These are phyloP conservation scores for Cyberlindnera saturnus DNA, from an alignment of 805 yeast genomes.

Conservation along the genomic window DNA sequence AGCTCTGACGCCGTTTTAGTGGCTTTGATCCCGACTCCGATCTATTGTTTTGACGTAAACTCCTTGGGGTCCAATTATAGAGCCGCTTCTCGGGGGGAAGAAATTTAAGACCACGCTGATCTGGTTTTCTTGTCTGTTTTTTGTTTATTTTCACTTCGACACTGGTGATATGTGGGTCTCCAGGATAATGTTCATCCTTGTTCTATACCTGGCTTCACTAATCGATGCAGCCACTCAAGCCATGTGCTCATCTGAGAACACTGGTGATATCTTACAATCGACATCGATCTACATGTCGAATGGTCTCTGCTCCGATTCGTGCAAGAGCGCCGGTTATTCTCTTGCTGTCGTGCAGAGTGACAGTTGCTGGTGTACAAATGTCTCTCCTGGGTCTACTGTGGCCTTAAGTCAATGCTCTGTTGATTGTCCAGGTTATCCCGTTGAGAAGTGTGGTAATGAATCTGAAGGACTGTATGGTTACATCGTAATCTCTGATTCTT, in stretches of 20 bases:
- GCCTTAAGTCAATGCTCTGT: constrained; percentile 27
- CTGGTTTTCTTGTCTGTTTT: too few species aligned
- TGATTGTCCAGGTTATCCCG: constrained; percentile 39
- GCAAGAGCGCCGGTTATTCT: constrained; percentile 34
- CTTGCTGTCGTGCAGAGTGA: constrained; percentile 48
- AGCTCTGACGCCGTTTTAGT: too few species aligned
- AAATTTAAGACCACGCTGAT: too few species aligned
- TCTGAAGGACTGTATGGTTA: constrained; percentile 47
- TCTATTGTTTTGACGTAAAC: too few species aligned
- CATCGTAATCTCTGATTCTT: constrained; percentile 32
- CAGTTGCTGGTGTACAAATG: constrained; percentile 58
- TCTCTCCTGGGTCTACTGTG: constrained; percentile 38
- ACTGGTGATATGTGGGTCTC: too few species aligned
- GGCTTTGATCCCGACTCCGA: too few species aligned
- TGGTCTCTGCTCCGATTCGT: constrained; percentile 46
- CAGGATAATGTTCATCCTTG: too few species aligned
- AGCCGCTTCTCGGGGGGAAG: too few species aligned
- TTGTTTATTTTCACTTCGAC: too few species aligned
- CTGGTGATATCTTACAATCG: constrained; percentile 23
- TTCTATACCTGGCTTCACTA: not conserved
- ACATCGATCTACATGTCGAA: constrained; percentile 31
- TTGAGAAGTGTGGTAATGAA: constrained; percentile 37
- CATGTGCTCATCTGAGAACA: constrained; percentile 35
- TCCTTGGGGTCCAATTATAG: too few species aligned
- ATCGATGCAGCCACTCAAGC: not conserved